Conservation (phyloP, 2,329 filamentous ascomycete genomes). For the Fusarium sp. region DNA sequence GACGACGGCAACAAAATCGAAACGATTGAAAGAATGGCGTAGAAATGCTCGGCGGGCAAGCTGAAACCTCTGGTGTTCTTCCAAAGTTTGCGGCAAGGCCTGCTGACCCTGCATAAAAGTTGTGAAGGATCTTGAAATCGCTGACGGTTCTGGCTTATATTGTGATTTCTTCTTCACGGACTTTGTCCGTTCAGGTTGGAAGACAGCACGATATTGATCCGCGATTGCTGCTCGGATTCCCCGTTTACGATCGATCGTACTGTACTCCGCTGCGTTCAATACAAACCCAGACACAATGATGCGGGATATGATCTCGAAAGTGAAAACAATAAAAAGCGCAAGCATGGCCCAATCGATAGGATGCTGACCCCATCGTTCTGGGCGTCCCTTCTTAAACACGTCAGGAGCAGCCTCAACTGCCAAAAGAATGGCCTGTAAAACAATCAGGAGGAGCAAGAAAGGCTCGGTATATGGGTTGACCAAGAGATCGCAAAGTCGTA, state of each 20-base stretch:
- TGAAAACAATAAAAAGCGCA: constrained; percentile 88
- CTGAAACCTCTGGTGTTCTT: constrained; percentile 84
- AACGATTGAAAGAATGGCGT: constrained; percentile 92
- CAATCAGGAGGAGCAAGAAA: constrained; percentile 84
- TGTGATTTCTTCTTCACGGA: constrained; percentile 68
- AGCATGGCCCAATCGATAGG: constrained; percentile 85
- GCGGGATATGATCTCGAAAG: constrained; percentile 82
- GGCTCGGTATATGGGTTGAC: constrained; percentile 91
- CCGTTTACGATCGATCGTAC: constrained; percentile 82
- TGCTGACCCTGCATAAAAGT: constrained; percentile 76
- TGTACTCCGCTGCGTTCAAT: constrained; percentile 90
- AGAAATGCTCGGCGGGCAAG: constrained; percentile 92
- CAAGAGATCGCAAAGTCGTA: constrained; percentile 81
- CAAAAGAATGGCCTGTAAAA: constrained; percentile 88
- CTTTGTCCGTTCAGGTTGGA: constrained; percentile 81
- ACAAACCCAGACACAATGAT: constrained; percentile 94
- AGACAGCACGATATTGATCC: constrained; percentile 81
- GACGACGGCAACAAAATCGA: constrained; percentile 95
- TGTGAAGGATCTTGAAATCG: constrained; percentile 82
- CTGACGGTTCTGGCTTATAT: constrained; percentile 64
- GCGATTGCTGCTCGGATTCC: constrained; percentile 79
- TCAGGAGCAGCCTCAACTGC: constrained; percentile 82
- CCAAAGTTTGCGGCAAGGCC: constrained; percentile 69
- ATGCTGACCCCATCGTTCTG: constrained; percentile 72
- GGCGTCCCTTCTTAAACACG: constrained; percentile 73